Evolutionary conservation across 352 stramenopile genomes (phyloP).

Genomic region (Phytopythium delawarense): DNA sequence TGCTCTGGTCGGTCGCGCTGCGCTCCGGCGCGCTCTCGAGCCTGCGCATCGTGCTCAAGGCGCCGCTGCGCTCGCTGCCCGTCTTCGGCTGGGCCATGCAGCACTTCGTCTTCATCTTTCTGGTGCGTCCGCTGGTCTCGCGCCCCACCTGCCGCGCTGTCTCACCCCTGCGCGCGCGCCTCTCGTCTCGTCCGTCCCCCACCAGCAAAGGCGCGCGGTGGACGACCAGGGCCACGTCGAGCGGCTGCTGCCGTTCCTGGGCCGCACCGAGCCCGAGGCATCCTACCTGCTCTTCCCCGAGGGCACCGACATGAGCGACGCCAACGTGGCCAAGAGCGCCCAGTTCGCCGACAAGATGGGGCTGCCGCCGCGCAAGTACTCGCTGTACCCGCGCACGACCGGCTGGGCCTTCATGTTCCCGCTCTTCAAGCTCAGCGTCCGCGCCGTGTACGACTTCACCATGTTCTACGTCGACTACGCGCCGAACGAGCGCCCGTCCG

Average conservation of each 20-base stretch:
- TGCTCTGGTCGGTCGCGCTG: constrained; percentile 69
- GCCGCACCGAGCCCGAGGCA: constrained; percentile 35
- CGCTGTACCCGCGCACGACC: constrained; percentile 73
- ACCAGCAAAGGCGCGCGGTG: constrained; percentile 52
- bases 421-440: constrained; percentile 44
- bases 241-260: constrained; percentile 54
- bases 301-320: constrained; percentile 69
- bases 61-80: constrained; percentile 57
- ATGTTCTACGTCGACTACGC: constrained; percentile 79
- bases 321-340: constrained; percentile 58
- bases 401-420: constrained; percentile 78
- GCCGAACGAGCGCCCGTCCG: constrained; percentile 57
- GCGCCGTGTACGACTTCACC: constrained; percentile 77
- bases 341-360: constrained; percentile 52
- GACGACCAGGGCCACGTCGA: constrained; percentile 56
- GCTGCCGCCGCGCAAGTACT: constrained; percentile 43
- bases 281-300: constrained; percentile 82
- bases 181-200: not conserved
- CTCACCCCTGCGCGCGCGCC: not conserved
- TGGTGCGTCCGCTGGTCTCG: constrained; percentile 25
- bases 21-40: constrained; percentile 43
- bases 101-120: constrained; percentile 82
- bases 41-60: constrained; percentile 76
- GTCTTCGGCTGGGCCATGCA: constrained; percentile 87
- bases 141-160: not conserved